Evolutionary conservation across 1,139 yeast genomes (phyloP), one percentile per base, ranked within the genome.

Genomic region (Debaryomyces nepalensis): DNA sequence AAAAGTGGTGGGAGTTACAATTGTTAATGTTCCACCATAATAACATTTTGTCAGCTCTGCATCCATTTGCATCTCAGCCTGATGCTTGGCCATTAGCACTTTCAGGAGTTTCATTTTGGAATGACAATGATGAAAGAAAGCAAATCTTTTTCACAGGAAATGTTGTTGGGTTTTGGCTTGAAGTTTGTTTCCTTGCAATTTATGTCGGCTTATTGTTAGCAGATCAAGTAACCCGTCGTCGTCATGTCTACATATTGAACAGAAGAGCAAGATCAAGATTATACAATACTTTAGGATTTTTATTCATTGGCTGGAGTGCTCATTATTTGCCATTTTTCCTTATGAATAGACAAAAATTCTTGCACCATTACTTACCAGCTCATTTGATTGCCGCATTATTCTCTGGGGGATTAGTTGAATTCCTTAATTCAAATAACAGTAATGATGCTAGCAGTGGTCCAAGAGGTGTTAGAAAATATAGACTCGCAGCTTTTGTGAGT

Each of bases 81-180:
- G 80, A 83, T 50, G 71, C 86, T 5, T 93, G 99, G 99, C 99
- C 99, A n/a, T 77, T 88, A 52, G 79, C 95, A 35, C 66, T 86
- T 42, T 80, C 88, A 10, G 99, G 99, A 52, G 97, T 93, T 22
- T 89, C 97, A 1, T 93, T 93, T 76, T 93, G 98, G 97, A 90
- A 95, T 35, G 83, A 88, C 47, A 81, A 82, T 48, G 73, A 68
- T 3, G 61, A 60, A 45, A 79, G 73, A 52, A 73, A 71, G 57
- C 99, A 95, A 66, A 90, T 93, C 44, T 95, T 84, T 67, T 88
- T 93, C 65, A 38, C 86, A 43, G 99, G 99, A 49, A 93, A 95
- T 66, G 77, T 88, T 44, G 68, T 88, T 52, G 99, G 97, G 9
- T 95, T 95, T 86, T 89, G 96, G 95, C 61, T 88, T 42, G 90